These are phyloP conservation scores for Mucor lusitanicus DNA, from an alignment of 371 early-diverging fungal species.

Conservation along the genomic window DNA sequence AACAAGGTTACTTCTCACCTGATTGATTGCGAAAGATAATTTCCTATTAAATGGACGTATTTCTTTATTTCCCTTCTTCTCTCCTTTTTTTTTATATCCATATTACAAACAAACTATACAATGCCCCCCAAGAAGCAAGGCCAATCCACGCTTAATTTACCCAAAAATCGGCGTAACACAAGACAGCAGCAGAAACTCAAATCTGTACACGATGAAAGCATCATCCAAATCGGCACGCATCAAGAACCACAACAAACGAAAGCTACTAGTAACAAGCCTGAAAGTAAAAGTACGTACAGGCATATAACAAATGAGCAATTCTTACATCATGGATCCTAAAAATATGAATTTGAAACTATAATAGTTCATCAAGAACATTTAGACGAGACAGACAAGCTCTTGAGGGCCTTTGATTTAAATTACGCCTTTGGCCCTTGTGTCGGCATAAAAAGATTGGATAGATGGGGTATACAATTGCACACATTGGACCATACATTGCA, in stretches of 20 bases:
- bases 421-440: slow-evolving; percentile 22
- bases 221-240: slow-evolving; percentile 2
- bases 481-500: neutral
- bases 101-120: neutral
- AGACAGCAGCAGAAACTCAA: neutral
- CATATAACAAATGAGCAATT: neutral
- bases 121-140: slow-evolving; percentile 6
- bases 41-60: too few relatives aligned
- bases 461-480: slow-evolving; percentile 10
- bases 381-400: slow-evolving; percentile 7
- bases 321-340: neutral
- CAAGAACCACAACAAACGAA: neutral
- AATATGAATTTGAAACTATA: neutral
- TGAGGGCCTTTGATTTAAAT: slow-evolving; percentile 16
- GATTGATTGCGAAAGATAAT: too few relatives aligned
- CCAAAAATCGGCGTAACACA: slow-evolving; percentile 6
- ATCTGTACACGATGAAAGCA: neutral
- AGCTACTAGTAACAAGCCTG: neutral
- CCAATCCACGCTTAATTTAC: neutral
- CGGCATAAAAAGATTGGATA: slow-evolving; percentile 16
- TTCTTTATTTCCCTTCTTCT: neutral
- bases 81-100: neutral
- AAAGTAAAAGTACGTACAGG: neutral
- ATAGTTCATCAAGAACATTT: slow-evolving; percentile 13
- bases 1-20: too few relatives aligned